Evolutionary conservation across 176 grass and related monocot species (phyloP).

Genomic region (Areca catechu): DNA sequence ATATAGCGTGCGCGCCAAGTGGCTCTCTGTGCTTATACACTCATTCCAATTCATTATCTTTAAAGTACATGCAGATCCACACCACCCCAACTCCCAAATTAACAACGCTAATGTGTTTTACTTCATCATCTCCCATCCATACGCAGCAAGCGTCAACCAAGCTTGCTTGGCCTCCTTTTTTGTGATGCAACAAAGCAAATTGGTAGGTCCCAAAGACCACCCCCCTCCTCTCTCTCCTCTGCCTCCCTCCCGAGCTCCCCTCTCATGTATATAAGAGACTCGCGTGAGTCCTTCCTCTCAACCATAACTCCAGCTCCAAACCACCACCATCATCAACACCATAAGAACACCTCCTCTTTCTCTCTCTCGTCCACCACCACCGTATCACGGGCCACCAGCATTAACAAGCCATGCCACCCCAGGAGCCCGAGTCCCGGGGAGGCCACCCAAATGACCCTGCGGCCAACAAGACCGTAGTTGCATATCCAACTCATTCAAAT

Average conservation of each 20-base stretch:
- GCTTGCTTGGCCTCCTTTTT: neutral
- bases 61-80: too few relatives aligned
- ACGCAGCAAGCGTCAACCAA: neutral
- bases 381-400: too few relatives aligned
- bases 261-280: neutral
- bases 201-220: slow-evolving; percentile 6
- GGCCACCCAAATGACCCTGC: neutral
- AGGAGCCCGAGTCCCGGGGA: slow-evolving; percentile 10
- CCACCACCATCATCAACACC: neutral
- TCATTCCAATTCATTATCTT: too few relatives aligned
- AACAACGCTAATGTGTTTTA: too few relatives aligned
- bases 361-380: neutral
- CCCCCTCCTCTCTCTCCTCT: neutral
- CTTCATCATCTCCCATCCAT: too few relatives aligned
- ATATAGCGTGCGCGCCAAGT: too few relatives aligned
- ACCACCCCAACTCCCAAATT: too few relatives aligned
- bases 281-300: neutral
- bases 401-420: neutral
- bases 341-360: neutral
- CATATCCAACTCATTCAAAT: slow-evolving; percentile 24
- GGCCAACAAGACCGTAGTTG: neutral
- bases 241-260: neutral
- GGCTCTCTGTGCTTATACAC: too few relatives aligned
- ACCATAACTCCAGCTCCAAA: neutral
- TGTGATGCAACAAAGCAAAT: slow-evolving; percentile 17